Evolutionary conservation across 2,329 filamentous ascomycete genomes (phyloP), one percentile per base, ranked within the genome.

Genomic region (Xylariaceae sp.): DNA sequence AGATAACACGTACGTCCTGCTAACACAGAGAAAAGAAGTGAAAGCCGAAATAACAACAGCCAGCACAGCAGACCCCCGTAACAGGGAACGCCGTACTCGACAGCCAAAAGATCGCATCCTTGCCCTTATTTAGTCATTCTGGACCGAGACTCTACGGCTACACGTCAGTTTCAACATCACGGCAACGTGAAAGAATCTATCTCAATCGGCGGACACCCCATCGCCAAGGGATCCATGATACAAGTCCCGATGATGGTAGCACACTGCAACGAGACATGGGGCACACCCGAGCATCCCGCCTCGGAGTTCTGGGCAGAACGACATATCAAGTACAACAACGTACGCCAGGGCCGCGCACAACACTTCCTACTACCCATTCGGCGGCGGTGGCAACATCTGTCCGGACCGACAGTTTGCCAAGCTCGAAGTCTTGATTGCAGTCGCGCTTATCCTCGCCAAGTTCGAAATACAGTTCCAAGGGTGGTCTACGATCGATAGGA

Each of bases 41-140:
- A 11, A 45, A 7, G 45, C 44, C 11, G 50, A 53, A 16, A 19
- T 53, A 17, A 31, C 3, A 17, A 17, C 40, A 3, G 45, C 34
- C 5, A 39, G 19, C 6, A 18, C 22, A 5, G 44, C 40, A 9
- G 45, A 52, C 40, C 38, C n/a, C 50, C 11, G 38, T 17, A 10
- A 52, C 50, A 5, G 44, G 49, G 10, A 44, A 42, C 14, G 16
- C 16, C 6, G 41, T 18, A 16, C 34, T 51, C 13, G 49, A 51
- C 39, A 51, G 36, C 40, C 44, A 47, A 41, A 51, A 28, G 6
- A 17, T 51, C 1, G 5, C 42, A 10, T 3, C 36, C 9, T 18
- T 51, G 10, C 48, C 48, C 1, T 14, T 42, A n/a, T 13, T 51
- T 22, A 36, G 13, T 51, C 48, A 1, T 16, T 51, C 1, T 51